A percentile compares a stretch with the other conserved stretches of the same genome.
Evolutionary conservation across 2,329 filamentous ascomycete species (phyloP).

Genomic region (Fusarium sp.): DNA sequence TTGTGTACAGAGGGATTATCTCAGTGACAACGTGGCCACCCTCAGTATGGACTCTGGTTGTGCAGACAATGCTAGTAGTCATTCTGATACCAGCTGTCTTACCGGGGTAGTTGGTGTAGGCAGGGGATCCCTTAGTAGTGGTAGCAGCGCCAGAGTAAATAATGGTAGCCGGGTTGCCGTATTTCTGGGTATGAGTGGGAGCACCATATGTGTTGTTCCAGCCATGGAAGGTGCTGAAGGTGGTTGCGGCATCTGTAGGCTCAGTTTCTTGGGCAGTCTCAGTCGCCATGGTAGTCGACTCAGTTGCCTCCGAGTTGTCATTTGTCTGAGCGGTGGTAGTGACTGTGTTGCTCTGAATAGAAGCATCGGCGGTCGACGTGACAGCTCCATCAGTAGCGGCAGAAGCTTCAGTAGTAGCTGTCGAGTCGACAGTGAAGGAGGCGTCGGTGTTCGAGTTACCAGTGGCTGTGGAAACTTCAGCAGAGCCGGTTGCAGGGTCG

Average conservation of each 20-base stretch:
- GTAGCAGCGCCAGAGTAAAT: conserved; percentile 6
- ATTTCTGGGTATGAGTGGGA: conserved; percentile 17
- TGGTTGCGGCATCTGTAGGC: conserved; percentile 12
- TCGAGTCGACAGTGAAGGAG: background rate
- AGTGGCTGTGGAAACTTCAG: conserved; percentile 1
- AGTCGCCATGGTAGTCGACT: background rate
- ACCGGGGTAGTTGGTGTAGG: conserved; percentile 20
- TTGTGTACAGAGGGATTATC: conserved; percentile 59
- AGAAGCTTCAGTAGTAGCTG: conserved; percentile 1
- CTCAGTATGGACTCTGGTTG: conserved; percentile 60
- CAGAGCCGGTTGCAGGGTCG: conserved; percentile 6
- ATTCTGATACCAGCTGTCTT: conserved; percentile 29
- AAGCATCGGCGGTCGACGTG: conserved; percentile 2
- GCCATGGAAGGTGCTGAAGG: conserved; percentile 32
- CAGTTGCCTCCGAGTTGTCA: background rate
- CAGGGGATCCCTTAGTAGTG: conserved; percentile 16
- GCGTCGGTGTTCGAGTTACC: conserved; percentile 2
- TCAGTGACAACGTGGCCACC: conserved; percentile 55
- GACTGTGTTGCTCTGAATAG: conserved; percentile 2
- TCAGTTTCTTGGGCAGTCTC: conserved; percentile 13
- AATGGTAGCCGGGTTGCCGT: conserved; percentile 14
- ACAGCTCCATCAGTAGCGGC: background rate
- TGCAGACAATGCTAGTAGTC: conserved; percentile 55
- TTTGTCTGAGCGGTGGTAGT: background rate
- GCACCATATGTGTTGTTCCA: conserved; percentile 34